A percentile compares a stretch with the other conserved stretches of the same genome.
Evolutionary conservation across 495 filamentous ascomycete genomes (phyloP).

Genomic region (Hypoxylon rickii): DNA sequence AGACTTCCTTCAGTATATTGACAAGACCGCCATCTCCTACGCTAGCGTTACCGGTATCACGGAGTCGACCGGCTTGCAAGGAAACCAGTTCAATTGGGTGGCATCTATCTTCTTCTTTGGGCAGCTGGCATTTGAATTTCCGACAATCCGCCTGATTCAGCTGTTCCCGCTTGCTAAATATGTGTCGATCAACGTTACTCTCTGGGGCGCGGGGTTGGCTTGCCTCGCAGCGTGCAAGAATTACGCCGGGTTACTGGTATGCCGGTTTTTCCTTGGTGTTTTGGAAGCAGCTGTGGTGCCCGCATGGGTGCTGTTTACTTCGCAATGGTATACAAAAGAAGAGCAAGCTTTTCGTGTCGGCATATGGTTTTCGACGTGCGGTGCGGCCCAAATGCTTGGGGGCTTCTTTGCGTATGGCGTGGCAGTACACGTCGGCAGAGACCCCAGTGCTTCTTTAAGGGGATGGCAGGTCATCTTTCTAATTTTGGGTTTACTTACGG

Average conservation of each 20-base stretch:
- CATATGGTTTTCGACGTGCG: slow-evolving; percentile 68
- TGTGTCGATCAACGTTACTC: slow-evolving; percentile 56
- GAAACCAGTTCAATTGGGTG: slow-evolving; percentile 38
- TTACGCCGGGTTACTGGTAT: slow-evolving; percentile 53
- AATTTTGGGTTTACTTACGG: slow-evolving; percentile 64
- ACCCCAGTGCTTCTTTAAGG: slow-evolving; percentile 56
- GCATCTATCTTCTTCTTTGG: slow-evolving; percentile 63
- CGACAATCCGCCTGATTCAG: slow-evolving; percentile 63
- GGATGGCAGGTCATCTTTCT: slow-evolving; percentile 74
- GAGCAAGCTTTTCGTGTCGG: slow-evolving; percentile 64
- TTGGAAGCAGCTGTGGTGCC: slow-evolving; percentile 66
- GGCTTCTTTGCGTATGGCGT: slow-evolving; percentile 69
- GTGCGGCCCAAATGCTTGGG: slow-evolving; percentile 63
- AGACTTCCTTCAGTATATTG: slow-evolving; percentile 66
- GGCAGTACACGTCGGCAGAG: slow-evolving; percentile 53
- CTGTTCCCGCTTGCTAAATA: slow-evolving; percentile 64
- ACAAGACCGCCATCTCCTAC: slow-evolving; percentile 68
- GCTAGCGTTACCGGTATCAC: slow-evolving; percentile 65
- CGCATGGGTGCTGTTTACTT: slow-evolving; percentile 65
- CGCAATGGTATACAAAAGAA: slow-evolving; percentile 64
- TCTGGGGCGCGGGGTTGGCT: slow-evolving; percentile 61
- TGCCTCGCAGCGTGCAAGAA: slow-evolving; percentile 55
- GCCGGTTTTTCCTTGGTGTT: slow-evolving; percentile 64
- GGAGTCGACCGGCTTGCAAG: slow-evolving; percentile 29
- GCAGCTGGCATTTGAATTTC: slow-evolving; percentile 66